Evolutionary conservation across 2,329 filamentous ascomycete genomes (phyloP).

Genomic region (Parascedosporium putredinis): DNA sequence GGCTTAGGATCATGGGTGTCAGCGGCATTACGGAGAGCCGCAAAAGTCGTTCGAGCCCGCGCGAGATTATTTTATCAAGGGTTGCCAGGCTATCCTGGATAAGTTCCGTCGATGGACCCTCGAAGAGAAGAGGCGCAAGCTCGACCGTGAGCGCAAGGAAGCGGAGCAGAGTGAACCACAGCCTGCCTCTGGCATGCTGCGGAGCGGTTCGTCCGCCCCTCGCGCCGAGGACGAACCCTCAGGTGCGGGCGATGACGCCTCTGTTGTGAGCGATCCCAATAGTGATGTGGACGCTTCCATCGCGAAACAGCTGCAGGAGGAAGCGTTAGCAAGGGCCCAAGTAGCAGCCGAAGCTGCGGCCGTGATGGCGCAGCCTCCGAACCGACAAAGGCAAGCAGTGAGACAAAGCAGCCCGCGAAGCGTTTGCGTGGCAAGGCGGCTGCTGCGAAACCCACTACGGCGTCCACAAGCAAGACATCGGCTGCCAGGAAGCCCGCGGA

Average conservation of each 20-base stretch:
- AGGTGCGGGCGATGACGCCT: constrained; percentile 11
- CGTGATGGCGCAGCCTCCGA: constrained; percentile 21
- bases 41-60: constrained; percentile 82
- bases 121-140: constrained; percentile 75
- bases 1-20: constrained; percentile 85
- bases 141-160: constrained; percentile 56
- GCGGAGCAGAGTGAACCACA: constrained; percentile 14
- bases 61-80: constrained; percentile 71
- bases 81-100: constrained; percentile 69
- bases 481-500: constrained; percentile 19
- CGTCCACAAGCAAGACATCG: constrained; percentile 11
- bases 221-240: constrained; percentile 14
- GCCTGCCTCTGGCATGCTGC: constrained; percentile 7
- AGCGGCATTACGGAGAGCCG: constrained; percentile 75
- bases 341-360: constrained; percentile 23
- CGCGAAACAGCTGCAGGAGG: constrained; percentile 65
- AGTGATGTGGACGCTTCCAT: constrained; percentile 58
- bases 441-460: constrained; percentile 12
- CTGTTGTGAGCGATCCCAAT: constrained; percentile 4
- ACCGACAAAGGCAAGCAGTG: constrained; percentile 19
- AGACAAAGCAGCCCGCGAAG: constrained; percentile 12
- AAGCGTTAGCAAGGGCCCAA: constrained; percentile 48
- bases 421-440: constrained; percentile 13
- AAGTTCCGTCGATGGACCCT: constrained; percentile 85
- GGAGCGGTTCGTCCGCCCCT: constrained; percentile 5